These are phyloP conservation scores for Pochonia chlamydosporia DNA, from an alignment of 2,329 filamentous ascomycete species.

Conservation along the genomic window DNA sequence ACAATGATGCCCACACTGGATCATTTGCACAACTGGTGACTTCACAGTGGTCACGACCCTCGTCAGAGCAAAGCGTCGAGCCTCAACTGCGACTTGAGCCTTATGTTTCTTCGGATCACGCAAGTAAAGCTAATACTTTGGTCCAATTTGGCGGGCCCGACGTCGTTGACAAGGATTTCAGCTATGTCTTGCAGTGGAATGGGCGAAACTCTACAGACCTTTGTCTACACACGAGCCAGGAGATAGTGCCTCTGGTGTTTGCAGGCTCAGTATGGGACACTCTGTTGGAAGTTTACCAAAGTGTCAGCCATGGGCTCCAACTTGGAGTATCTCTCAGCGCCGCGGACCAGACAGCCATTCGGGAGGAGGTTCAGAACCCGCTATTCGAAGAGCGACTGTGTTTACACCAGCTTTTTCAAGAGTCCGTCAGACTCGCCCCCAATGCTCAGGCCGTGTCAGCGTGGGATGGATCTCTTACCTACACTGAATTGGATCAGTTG, in stretches of 20 bases:
- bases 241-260: not conserved
- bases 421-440: not conserved
- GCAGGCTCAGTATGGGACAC: not conserved
- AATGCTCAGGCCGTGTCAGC: slow-evolving; percentile 6
- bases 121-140: not conserved
- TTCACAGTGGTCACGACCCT: not conserved
- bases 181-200: not conserved
- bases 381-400: not conserved
- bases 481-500: slow-evolving; percentile 7
- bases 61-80: not conserved
- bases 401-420: not conserved
- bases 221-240: not conserved
- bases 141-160: not conserved
- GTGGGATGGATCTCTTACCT: slow-evolving; percentile 6
- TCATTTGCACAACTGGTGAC: not conserved
- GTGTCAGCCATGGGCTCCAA: too few species aligned
- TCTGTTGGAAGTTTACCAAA: not conserved
- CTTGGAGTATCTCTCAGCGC: not conserved
- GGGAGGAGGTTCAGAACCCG: not conserved
- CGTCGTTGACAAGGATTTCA: not conserved
- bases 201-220: not conserved
- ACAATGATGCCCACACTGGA: not conserved
- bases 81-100: not conserved
- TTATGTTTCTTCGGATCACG: not conserved
- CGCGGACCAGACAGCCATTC: not conserved